A percentile compares a stretch with the other conserved stretches of the same genome.
These are phyloP conservation scores for Hemileccinum impolitum DNA, from an alignment of 768 basidiomycete genomes.

Conservation along the genomic window DNA sequence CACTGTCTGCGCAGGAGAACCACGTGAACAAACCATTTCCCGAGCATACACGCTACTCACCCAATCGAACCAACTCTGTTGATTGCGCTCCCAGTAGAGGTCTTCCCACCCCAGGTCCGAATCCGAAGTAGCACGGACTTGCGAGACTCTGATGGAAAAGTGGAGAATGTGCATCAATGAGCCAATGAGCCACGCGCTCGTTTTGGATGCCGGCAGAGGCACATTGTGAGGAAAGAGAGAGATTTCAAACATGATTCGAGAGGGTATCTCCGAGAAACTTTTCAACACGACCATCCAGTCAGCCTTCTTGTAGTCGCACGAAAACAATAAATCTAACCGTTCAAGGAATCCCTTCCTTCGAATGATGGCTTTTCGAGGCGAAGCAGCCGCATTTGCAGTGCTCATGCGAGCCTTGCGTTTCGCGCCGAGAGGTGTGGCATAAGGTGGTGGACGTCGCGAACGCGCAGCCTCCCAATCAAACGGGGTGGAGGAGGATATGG, in stretches of 20 bases:
- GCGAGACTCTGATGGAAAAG: conserved; percentile 59
- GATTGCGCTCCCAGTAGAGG: conserved; percentile 64
- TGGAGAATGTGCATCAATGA: conserved; percentile 64
- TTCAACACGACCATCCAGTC: conserved; percentile 11
- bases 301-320: conserved; percentile 5
- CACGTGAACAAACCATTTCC: conserved; percentile 7
- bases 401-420: conserved; percentile 44
- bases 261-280: conserved; percentile 66
- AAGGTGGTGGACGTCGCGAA: conserved; percentile 67
- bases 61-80: conserved; percentile 77
- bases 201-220: conserved; percentile 64
- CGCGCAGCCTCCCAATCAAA: conserved; percentile 89
- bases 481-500: conserved; percentile 69
- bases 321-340: conserved; percentile 39
- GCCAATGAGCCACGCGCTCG: conserved; percentile 64
- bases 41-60: conserved; percentile 38
- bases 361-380: conserved; percentile 50
- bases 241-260: conserved; percentile 73
- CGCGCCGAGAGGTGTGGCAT: conserved; percentile 53
- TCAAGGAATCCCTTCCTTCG: conserved; percentile 64
- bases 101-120: conserved; percentile 78
- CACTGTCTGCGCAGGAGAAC: conserved; percentile 51
- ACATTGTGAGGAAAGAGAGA: conserved; percentile 79
- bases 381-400: conserved; percentile 24
- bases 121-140: conserved; percentile 53